Percentiles rank a stretch among this genome's conserved stretches.
Evolutionary conservation across 495 filamentous ascomycete species (phyloP).

Genomic region (Clohesyomyces aquaticus): DNA sequence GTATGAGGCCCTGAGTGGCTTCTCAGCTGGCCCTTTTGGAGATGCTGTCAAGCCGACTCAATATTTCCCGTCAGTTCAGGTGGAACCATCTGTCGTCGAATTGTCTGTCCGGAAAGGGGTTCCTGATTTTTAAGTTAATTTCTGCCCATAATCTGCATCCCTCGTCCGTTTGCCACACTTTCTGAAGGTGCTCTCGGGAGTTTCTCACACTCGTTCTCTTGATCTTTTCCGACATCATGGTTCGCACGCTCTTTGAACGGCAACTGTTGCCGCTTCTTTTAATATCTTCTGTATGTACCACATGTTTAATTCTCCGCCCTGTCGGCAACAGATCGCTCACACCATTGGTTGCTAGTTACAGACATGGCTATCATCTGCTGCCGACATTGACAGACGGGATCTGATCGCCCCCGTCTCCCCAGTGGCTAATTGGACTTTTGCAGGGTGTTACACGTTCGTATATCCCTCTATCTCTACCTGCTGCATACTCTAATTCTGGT

Average conservation of each 20-base stretch:
- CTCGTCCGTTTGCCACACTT: background rate
- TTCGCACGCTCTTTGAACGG: background rate
- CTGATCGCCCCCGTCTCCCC: slow-evolving; percentile 18
- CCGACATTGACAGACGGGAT: slow-evolving; percentile 10
- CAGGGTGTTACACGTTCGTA: slow-evolving; percentile 35
- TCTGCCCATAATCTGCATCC: too few species aligned
- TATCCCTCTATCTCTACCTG: background rate
- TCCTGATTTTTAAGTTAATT: too few species aligned
- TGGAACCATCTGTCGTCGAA: too few species aligned
- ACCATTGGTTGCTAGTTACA: slow-evolving; percentile 7
- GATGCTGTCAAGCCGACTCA: background rate
- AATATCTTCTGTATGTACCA: slow-evolving; percentile 29
- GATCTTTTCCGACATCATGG: slow-evolving; percentile 10
- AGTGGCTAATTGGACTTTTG: slow-evolving; percentile 25
- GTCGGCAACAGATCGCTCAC: slow-evolving; percentile 11
- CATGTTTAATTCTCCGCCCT: slow-evolving; percentile 1
- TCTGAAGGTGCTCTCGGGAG: background rate
- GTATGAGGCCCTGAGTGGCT: background rate
- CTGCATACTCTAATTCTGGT: slow-evolving; percentile 1
- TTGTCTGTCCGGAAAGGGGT: too few species aligned
- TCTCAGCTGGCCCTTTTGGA: background rate
- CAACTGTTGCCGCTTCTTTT: slow-evolving; percentile 17
- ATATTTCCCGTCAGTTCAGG: background rate
- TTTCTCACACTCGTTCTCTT: background rate
- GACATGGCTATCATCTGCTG: slow-evolving; percentile 6